phyloP scores from a whole-genome alignment of 2,329 filamentous ascomycete species.

The Clonostachys solani region DNA sequence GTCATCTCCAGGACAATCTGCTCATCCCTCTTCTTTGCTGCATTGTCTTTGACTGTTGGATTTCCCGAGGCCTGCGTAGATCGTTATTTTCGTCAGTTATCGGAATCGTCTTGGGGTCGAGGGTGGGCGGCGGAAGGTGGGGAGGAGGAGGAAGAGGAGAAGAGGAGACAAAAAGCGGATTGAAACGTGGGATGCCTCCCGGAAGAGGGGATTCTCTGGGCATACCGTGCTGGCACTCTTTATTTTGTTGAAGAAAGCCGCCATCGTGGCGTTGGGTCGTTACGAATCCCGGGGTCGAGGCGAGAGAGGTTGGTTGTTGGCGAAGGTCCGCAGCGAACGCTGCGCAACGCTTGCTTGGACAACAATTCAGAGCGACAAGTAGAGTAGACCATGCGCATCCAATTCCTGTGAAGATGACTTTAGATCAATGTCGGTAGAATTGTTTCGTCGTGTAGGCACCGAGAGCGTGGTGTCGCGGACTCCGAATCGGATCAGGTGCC shows the following conservation, averaged over 20 bases:
- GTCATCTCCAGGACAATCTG: conserved; percentile 55
- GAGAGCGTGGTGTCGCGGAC: no score
- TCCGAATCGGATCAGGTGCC: no score
- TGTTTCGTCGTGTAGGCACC: no score
- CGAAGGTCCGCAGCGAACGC: conserved; percentile 20
- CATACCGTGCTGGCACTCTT: conserved; percentile 51
- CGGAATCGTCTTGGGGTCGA: conserved; percentile 12
- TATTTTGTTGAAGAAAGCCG: conserved; percentile 56
- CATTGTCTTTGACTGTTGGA: conserved; percentile 37
- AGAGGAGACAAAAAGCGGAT: neutral
- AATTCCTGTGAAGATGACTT: neutral
- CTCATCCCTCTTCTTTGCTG: conserved; percentile 52
- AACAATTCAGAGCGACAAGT: conserved; percentile 13
- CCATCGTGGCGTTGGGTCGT: conserved; percentile 32
- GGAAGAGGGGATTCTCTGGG: conserved; percentile 12
- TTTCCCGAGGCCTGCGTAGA: conserved; percentile 34
- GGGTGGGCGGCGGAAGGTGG: neutral
- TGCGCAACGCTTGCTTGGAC: conserved; percentile 24
- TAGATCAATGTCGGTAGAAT: no score
- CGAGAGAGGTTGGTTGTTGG: conserved; percentile 2
- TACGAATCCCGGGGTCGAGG: conserved; percentile 11
- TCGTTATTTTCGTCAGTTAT: conserved; percentile 22
- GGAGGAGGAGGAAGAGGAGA: neutral
- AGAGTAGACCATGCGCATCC: conserved; percentile 14
- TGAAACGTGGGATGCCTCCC: no score